Evolutionary conservation across 164 flowering plant genomes (phyloP).

Genomic region (Vitis amurensis): DNA sequence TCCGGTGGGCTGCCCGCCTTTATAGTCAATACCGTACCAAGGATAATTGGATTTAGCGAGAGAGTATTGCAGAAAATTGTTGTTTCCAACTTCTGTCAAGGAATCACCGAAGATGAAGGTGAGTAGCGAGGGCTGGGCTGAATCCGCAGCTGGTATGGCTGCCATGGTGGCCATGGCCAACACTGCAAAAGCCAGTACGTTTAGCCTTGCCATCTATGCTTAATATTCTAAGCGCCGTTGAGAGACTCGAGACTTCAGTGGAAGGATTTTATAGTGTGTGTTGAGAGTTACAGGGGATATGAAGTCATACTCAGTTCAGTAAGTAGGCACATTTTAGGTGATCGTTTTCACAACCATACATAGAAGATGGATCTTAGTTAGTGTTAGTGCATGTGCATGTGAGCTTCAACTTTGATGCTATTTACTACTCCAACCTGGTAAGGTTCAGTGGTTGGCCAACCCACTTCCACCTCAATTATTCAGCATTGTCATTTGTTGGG

Average conservation of each 20-base stretch:
- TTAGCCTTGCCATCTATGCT: conserved; percentile 14
- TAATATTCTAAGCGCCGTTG: not conserved
- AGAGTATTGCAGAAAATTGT: conserved; percentile 59
- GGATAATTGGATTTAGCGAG: conserved; percentile 71
- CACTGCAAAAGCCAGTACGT: not conserved
- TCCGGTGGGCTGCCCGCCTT: conserved; percentile 60
- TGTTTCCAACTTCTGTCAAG: conserved; percentile 81
- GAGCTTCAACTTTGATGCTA: no score
- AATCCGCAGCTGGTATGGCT: conserved; percentile 1
- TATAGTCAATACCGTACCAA: conserved; percentile 67
- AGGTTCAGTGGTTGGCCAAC: no score
- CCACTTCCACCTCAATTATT: no score
- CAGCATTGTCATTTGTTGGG: no score
- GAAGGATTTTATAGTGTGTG: not conserved
- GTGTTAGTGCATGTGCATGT: no score
- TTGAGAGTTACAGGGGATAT: not conserved
- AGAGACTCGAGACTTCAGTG: not conserved
- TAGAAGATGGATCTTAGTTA: no score
- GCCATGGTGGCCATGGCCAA: conserved; percentile 9
- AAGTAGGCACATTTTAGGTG: conserved; percentile 33
- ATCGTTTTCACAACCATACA: conserved; percentile 10
- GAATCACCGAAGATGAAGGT: conserved; percentile 80
- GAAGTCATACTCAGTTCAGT: conserved; percentile 24
- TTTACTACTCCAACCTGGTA: no score
- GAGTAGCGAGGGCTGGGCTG: conserved; percentile 28